Evolutionary conservation across 192 early-diverging fungal species (phyloP).

Genomic region (Umbelopsis vinacea): DNA sequence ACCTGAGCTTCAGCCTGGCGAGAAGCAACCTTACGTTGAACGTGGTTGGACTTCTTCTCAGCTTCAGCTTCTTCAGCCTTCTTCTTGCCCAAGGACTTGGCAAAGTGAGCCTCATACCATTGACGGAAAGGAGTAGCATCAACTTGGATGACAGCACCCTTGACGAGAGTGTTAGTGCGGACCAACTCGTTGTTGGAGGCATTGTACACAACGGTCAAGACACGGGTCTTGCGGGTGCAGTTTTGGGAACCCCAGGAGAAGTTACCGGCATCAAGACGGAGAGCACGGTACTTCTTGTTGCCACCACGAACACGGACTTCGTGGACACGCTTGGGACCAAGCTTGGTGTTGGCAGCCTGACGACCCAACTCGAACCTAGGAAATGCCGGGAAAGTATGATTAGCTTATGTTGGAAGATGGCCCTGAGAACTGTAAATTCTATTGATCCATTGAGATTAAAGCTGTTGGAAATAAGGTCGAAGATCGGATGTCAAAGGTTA

Average conservation of each 20-base stretch:
- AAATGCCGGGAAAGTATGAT: neutral
- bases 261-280: constrained; percentile 96
- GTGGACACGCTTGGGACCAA: constrained; percentile 97
- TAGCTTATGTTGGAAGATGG: neutral
- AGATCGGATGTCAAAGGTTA: too few relatives aligned
- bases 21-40: constrained; percentile 83
- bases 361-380: constrained; percentile 94
- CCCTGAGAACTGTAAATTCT: neutral
- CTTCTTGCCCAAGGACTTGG: constrained; percentile 84
- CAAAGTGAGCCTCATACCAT: constrained; percentile 99
- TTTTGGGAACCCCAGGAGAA: constrained; percentile 98
- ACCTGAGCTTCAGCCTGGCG: constrained; percentile 86
- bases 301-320: constrained; percentile 97
- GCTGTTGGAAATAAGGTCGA: too few relatives aligned
- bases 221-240: constrained; percentile 95
- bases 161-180: constrained; percentile 99
- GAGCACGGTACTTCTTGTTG: constrained; percentile 97
- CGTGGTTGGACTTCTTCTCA: constrained; percentile 91
- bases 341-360: constrained; percentile 97
- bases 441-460: too few relatives aligned
- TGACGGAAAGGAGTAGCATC: constrained; percentile 99
- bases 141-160: constrained; percentile 96
- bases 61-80: constrained; percentile 68
- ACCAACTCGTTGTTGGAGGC: constrained; percentile 99
- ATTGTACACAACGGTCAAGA: constrained; percentile 96